Conservation (phyloP, 2,329 filamentous ascomycete species). For the Stachybotrys elegans region DNA sequence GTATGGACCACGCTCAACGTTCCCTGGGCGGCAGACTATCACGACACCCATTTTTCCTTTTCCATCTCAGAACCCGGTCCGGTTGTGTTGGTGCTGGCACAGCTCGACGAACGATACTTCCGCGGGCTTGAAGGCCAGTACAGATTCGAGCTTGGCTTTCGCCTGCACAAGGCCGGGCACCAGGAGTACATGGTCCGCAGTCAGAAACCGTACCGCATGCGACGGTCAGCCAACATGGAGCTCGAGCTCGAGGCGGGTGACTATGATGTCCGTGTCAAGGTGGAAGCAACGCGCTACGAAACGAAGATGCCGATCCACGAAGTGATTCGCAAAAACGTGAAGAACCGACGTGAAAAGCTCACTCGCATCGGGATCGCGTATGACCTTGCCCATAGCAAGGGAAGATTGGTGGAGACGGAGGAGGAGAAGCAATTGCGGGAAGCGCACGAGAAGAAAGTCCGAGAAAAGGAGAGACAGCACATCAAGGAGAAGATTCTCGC, state of each 20-base stretch:
- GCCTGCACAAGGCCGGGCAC: slow-evolving; percentile 43
- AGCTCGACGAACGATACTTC: slow-evolving; percentile 55
- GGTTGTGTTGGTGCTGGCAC: slow-evolving; percentile 50
- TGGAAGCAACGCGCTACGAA: slow-evolving; percentile 59
- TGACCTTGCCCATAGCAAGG: slow-evolving; percentile 66
- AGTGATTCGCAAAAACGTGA: slow-evolving; percentile 60
- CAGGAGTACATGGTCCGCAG: slow-evolving; percentile 53
- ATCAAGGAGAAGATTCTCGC: slow-evolving; percentile 35
- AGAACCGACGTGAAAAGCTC: slow-evolving; percentile 64
- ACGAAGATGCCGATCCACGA: slow-evolving; percentile 54
- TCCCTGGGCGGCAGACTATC: slow-evolving; percentile 52
- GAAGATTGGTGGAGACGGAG: slow-evolving; percentile 40
- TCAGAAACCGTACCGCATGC: slow-evolving; percentile 54
- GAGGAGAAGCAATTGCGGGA: slow-evolving; percentile 44
- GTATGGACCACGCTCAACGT: slow-evolving; percentile 47
- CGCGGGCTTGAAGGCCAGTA: slow-evolving; percentile 53
- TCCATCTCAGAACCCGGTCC: slow-evolving; percentile 42
- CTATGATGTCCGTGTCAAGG: slow-evolving; percentile 71
- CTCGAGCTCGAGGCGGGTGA: slow-evolving; percentile 68
- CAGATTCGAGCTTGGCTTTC: slow-evolving; percentile 47
- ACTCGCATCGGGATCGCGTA: slow-evolving; percentile 65
- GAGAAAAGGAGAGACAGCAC: slow-evolving; percentile 29
- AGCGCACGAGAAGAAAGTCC: slow-evolving; percentile 37
- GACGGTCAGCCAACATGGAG: slow-evolving; percentile 71
- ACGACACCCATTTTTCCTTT: slow-evolving; percentile 48